These are phyloP conservation scores for Pilobolus umbonatus DNA, from an alignment of 192 early-diverging fungal species.

Conservation along the genomic window DNA sequence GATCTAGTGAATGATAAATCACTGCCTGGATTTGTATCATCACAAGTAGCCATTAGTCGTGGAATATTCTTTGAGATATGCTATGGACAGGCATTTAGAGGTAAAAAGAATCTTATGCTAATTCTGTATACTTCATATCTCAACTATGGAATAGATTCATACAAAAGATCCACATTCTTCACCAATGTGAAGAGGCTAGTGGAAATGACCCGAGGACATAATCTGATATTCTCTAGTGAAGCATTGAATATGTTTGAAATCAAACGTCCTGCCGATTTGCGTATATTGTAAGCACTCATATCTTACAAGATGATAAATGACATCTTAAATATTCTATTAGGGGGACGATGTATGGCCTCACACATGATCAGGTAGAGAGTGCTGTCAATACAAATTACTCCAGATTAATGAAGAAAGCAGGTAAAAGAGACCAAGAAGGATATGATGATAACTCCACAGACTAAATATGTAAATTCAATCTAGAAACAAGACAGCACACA, in stretches of 20 bases:
- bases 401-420: slow-evolving; percentile 27
- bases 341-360: slow-evolving; percentile 24
- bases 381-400: slow-evolving; percentile 17
- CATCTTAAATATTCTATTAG: slow-evolving; percentile 4
- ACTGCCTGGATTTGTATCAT: slow-evolving; percentile 60
- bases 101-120: slow-evolving; percentile 31
- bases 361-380: slow-evolving; percentile 18
- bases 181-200: slow-evolving; percentile 62
- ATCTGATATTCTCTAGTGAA: slow-evolving; percentile 70
- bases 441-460: not conserved
- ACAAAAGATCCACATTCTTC: slow-evolving; percentile 57
- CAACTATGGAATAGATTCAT: slow-evolving; percentile 42
- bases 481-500: slow-evolving; percentile 17
- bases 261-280: slow-evolving; percentile 70
- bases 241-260: slow-evolving; percentile 67
- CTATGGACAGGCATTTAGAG: slow-evolving; percentile 62
- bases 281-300: slow-evolving; percentile 66
- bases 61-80: slow-evolving; percentile 80
- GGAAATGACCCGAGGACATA: slow-evolving; percentile 68
- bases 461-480: not conserved
- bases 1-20: slow-evolving; percentile 42
- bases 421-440: slow-evolving; percentile 13
- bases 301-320: not conserved
- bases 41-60: slow-evolving; percentile 59
- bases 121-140: not conserved